A percentile compares a stretch with the other conserved stretches of the same genome.
Conservation (phyloP, 2,329 filamentous ascomycete genomes). For the Coniochaeta prunicola region DNA sequence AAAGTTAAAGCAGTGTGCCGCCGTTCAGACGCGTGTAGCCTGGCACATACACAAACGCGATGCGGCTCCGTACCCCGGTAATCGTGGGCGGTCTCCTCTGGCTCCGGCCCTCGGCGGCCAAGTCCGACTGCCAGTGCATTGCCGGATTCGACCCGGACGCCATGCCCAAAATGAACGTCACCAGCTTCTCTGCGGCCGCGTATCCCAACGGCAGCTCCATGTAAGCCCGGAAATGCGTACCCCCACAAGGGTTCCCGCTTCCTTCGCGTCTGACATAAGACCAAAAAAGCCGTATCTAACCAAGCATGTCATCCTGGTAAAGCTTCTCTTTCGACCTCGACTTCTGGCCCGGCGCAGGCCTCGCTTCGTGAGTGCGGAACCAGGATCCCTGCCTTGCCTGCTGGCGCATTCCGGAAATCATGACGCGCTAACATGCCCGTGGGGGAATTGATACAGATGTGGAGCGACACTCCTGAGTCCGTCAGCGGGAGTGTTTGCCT, state of each 20-base stretch:
- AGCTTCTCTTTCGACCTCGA: constrained; percentile 1
- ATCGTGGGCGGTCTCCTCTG: not conserved
- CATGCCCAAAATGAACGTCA: constrained; percentile 1
- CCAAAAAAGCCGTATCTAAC: not conserved
- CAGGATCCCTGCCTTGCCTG: not conserved
- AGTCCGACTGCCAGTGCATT: not conserved
- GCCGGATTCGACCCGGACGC: not conserved
- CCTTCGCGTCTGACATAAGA: not conserved
- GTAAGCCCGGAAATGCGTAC: not conserved
- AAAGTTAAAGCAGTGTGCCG: too few relatives aligned
- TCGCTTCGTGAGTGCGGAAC: not conserved
- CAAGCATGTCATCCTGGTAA: not conserved
- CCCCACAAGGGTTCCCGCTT: not conserved
- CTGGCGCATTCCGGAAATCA: not conserved
- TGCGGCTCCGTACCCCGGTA: not conserved
- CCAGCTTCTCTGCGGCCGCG: not conserved
- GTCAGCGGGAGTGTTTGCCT: not conserved
- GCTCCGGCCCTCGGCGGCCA: not conserved
- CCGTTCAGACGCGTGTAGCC: not conserved
- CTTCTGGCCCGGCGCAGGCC: not conserved
- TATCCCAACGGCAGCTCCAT: constrained; percentile 2
- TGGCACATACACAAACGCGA: too few relatives aligned
- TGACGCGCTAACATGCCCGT: too few relatives aligned
- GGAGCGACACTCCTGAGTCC: not conserved
- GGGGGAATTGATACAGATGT: not conserved